These are phyloP conservation scores for Dactylis glomerata DNA, from an alignment of 176 grass and related monocot species.

Conservation along the genomic window DNA sequence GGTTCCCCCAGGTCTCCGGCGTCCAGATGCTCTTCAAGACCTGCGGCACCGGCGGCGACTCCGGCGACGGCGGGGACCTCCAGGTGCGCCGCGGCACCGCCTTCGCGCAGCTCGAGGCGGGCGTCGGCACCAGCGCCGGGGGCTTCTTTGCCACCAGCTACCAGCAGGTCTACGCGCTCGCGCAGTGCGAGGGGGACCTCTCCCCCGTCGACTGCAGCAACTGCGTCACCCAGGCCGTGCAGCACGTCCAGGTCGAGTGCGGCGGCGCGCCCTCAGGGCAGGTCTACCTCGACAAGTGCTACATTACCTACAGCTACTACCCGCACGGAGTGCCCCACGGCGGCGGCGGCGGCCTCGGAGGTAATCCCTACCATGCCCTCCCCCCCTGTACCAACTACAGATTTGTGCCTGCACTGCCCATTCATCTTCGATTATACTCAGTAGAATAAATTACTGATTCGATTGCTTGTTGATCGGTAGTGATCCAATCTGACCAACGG, in stretches of 20 bases:
- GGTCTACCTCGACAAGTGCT: conserved; percentile 98
- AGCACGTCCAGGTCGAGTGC: conserved; percentile 92
- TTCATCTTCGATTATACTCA: background rate
- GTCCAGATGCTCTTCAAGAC: conserved; percentile 92
- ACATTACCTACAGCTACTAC: conserved; percentile 97
- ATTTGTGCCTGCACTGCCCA: background rate
- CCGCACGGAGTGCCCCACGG: conserved; percentile 61
- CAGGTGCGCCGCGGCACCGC: conserved; percentile 76
- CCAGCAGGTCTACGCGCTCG: conserved; percentile 80
- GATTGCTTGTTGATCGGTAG: background rate
- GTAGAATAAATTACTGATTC: background rate
- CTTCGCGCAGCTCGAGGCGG: conserved; percentile 66
- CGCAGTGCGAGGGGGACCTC: conserved; percentile 96
- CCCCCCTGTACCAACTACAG: background rate
- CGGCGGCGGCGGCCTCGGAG: conserved; percentile 37
- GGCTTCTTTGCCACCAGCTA: conserved; percentile 84
- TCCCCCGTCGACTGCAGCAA: conserved; percentile 65
- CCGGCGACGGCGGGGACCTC: conserved; percentile 43
- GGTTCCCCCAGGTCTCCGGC: conserved; percentile 91
- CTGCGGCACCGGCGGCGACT: conserved; percentile 61
- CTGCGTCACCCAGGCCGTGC: conserved; percentile 83
- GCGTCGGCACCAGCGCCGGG: conserved; percentile 31
- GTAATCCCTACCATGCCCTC: background rate
- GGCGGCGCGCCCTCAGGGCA: conserved; percentile 83
- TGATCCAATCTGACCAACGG: background rate